These are phyloP conservation scores for Yamadazyma taylorii DNA, from an alignment of 1,139 yeast species.

Conservation along the genomic window DNA sequence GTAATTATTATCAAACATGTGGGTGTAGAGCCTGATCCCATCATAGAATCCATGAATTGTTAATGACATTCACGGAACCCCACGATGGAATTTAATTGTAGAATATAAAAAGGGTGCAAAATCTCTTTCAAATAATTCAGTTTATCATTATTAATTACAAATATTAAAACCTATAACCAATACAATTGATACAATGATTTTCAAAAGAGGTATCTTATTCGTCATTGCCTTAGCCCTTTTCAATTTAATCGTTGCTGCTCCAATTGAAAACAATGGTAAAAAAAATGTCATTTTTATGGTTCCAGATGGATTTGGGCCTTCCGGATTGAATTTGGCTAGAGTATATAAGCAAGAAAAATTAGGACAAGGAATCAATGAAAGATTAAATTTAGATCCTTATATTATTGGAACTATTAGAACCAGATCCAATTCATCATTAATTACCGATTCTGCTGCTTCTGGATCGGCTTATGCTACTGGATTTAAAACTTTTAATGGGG, in stretches of 20 bases:
- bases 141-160: not conserved
- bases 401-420: constrained; percentile 80
- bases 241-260: constrained; percentile 9
- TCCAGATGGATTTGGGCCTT: constrained; percentile 92
- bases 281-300: constrained; percentile 79
- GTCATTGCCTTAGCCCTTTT: constrained; percentile 13
- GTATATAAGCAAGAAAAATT: constrained; percentile 63
- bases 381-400: constrained; percentile 59
- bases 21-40: too few relatives aligned
- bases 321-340: constrained; percentile 73
- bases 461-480: constrained; percentile 90
- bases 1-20: too few relatives aligned
- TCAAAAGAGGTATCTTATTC: constrained; percentile 9
- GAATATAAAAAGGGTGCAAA: not conserved
- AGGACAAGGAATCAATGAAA: constrained; percentile 48
- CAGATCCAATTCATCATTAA: constrained; percentile 63
- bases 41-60: too few relatives aligned
- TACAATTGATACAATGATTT: constrained; percentile 8
- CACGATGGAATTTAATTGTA: too few relatives aligned
- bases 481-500: constrained; percentile 77
- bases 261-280: constrained; percentile 6
- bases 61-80: too few relatives aligned
- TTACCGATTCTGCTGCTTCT: constrained; percentile 93
- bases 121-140: not conserved
- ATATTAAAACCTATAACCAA: not conserved